phyloP scores from a whole-genome alignment of 441 rosid species.

The Syzygium malaccense region DNA sequence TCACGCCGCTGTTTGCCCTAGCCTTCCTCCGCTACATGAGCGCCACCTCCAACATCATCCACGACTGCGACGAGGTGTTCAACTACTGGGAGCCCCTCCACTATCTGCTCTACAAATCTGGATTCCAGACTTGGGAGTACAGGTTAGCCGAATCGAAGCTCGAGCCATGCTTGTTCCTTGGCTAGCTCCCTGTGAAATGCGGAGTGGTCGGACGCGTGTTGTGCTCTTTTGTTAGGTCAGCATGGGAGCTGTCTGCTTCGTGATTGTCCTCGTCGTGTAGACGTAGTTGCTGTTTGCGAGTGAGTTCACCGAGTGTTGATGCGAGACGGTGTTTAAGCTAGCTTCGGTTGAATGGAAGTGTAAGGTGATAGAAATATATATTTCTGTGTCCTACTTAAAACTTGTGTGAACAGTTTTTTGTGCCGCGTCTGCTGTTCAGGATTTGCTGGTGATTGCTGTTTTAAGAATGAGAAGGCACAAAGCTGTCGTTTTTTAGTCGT shows the following conservation, averaged over 20 bases:
- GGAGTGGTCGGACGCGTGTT: background rate
- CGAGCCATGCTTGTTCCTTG: background rate
- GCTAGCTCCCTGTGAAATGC: background rate
- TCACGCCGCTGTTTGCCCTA: conserved; percentile 51
- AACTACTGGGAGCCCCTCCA: conserved; percentile 99
- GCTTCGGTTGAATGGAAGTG: background rate
- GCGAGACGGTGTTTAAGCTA: background rate
- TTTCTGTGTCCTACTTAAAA: background rate
- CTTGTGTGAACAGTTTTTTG: background rate
- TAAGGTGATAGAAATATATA: background rate
- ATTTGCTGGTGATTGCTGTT: background rate
- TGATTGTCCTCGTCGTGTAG: background rate
- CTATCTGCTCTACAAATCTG: conserved; percentile 79
- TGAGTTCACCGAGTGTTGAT: background rate
- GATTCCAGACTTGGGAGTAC: conserved; percentile 97
- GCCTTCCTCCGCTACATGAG: conserved; percentile 88
- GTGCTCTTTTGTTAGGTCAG: background rate
- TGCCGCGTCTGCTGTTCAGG: background rate
- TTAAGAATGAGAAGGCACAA: background rate
- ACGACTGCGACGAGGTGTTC: conserved; percentile 97
- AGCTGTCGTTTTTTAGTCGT: background rate
- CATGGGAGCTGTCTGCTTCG: background rate
- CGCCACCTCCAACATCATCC: conserved; percentile 86
- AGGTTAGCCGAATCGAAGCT: conserved; percentile 28
- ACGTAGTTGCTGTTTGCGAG: background rate